Conservation (phyloP, 2,329 filamentous ascomycete genomes). For the Ustulina deusta region DNA sequence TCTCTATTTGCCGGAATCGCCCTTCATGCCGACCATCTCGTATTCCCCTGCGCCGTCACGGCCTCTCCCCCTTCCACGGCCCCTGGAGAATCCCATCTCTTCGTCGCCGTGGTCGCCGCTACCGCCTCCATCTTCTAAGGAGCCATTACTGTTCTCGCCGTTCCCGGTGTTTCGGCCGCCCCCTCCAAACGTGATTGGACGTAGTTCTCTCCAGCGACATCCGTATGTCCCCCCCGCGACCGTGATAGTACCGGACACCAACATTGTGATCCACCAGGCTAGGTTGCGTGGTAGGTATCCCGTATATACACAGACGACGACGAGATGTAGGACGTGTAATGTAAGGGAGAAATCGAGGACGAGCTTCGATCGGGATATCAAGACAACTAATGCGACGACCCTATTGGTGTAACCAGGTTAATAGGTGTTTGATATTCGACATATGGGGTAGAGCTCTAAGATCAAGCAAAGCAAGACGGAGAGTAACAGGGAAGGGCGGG, state of each 20-base stretch:
- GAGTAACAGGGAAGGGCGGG: neutral
- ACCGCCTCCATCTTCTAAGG: constrained; percentile 41
- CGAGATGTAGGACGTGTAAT: constrained; percentile 83
- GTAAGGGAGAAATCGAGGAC: constrained; percentile 95
- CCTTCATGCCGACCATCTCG: constrained; percentile 72
- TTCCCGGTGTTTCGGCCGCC: constrained; percentile 52
- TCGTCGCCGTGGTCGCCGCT: constrained; percentile 51
- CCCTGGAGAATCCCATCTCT: constrained; percentile 64
- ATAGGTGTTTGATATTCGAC: neutral
- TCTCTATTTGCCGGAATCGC: constrained; percentile 45
- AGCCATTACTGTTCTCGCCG: constrained; percentile 52
- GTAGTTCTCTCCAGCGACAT: constrained; percentile 89
- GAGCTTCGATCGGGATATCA: constrained; percentile 91
- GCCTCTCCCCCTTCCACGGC: constrained; percentile 64
- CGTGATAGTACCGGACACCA: constrained; percentile 58
- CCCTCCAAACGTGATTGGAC: constrained; percentile 88
- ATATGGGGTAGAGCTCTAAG: neutral
- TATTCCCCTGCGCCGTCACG: constrained; percentile 70
- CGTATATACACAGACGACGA: constrained; percentile 83
- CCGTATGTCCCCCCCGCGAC: constrained; percentile 84
- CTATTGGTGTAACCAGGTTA: constrained; percentile 59
- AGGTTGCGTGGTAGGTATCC: constrained; percentile 78
- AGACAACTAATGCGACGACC: constrained; percentile 82
- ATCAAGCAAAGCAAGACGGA: constrained; percentile 5
- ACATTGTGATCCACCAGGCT: constrained; percentile 85